Conservation (phyloP, 2,329 filamentous ascomycete species). For the Colletotrichum lentis region DNA sequence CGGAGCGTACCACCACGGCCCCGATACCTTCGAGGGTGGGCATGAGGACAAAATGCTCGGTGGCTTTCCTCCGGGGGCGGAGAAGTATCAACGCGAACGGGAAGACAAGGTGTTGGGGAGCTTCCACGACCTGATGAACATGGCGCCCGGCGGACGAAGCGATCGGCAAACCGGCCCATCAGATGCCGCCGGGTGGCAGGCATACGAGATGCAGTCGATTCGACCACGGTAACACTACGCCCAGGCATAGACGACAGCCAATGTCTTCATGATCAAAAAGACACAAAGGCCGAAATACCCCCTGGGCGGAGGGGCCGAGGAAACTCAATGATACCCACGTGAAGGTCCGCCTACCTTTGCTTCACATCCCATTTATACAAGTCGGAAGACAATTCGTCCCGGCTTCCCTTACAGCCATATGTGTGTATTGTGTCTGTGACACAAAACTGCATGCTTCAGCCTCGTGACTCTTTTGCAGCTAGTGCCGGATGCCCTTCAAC, state of each 20-base stretch:
- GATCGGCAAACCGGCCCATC: background rate
- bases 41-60: slow-evolving; percentile 35
- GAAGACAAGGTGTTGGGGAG: slow-evolving; percentile 34
- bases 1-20: slow-evolving; percentile 32
- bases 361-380: slow-evolving; percentile 3
- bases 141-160: slow-evolving; percentile 8
- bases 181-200: slow-evolving; percentile 14
- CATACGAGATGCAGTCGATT: slow-evolving; percentile 30
- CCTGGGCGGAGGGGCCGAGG: slow-evolving; percentile 15
- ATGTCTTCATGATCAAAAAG: background rate
- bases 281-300: background rate
- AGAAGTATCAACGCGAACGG: slow-evolving; percentile 23
- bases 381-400: background rate
- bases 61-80: slow-evolving; percentile 19
- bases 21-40: slow-evolving; percentile 31
- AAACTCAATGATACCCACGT: slow-evolving; percentile 31
- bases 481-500: background rate
- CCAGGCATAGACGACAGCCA: background rate
- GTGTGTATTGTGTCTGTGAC: background rate
- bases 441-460: background rate
- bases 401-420: background rate
- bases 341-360: slow-evolving; percentile 22
- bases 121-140: slow-evolving; percentile 28
- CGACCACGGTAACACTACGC: slow-evolving; percentile 10
- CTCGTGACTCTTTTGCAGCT: background rate